Conservation (phyloP, 495 filamentous ascomycete genomes). For the Patellaria atrata region DNA sequence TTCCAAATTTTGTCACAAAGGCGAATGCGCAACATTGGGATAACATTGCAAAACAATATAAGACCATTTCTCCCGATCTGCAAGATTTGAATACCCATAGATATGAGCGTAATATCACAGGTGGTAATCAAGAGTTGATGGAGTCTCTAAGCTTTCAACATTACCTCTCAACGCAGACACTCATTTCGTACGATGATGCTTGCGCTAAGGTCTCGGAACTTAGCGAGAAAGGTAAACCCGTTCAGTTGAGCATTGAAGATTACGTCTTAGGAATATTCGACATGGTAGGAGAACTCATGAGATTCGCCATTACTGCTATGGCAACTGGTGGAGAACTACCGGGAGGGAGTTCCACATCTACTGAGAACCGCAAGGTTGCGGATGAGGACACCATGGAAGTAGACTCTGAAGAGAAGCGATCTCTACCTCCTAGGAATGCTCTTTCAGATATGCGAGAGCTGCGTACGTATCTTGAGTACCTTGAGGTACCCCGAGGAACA, state of each 20-base stretch:
- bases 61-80: conserved; percentile 54
- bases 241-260: conserved; percentile 62
- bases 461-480: conserved; percentile 54
- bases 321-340: conserved; percentile 46
- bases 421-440: conserved; percentile 35
- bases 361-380: conserved; percentile 1
- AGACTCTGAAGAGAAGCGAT: conserved; percentile 18
- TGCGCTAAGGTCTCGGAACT: conserved; percentile 28
- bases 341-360: conserved; percentile 17
- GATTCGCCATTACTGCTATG: conserved; percentile 74
- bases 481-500: conserved; percentile 34
- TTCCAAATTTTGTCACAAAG: conserved; percentile 49
- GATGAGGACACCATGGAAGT: conserved; percentile 16
- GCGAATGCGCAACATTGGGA: conserved; percentile 48
- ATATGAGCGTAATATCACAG: conserved; percentile 60
- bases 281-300: conserved; percentile 87
- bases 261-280: conserved; percentile 89
- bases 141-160: conserved; percentile 77
- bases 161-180: conserved; percentile 62
- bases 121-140: conserved; percentile 80
- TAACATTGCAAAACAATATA: conserved; percentile 55
- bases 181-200: conserved; percentile 53
- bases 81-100: conserved; percentile 64
- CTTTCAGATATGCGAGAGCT: conserved; percentile 63
- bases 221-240: conserved; percentile 15